Base-by-base conservation (phyloP, 129 eudicot genomes). In the Pseudognaphalium luteoalbum region DNA sequence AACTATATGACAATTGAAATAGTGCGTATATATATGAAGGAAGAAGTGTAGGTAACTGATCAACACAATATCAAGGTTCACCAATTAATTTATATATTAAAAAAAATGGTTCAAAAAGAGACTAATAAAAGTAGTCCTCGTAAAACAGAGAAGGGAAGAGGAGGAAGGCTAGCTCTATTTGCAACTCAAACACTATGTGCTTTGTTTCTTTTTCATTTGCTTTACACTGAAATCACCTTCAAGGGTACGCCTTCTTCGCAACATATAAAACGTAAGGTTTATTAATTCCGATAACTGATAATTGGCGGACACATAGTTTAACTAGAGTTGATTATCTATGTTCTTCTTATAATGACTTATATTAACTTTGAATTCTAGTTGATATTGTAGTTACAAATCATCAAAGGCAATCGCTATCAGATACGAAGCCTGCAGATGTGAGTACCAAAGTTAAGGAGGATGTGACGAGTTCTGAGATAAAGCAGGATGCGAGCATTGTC, bases 101-200 rank as follows among this genome's bases (percentile, higher is more conserved):
- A 47, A 64, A 19, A 79, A 22, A 80, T 80, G 83, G 80, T 66
- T 59, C 64, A 74, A 67, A 80, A 74, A 58, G 80, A 74, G 51
- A 29, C 21, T 39, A 72, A 21, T 39, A 72, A 21, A 8, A 57
- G 11, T 16, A 42, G 61, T 5, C 6, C 35, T 71, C 63, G 77
- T 32, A 70, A 59, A 75, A 29, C 51, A 30, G 79, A 64, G 21
- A 76, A 57, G 32, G 77, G 82, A 44, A 78, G 63, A 71, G 34
- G 82, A 74, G 56, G 83, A 74, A 74, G 76, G 58, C 52, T 80
- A 9, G 65, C 42, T 74, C 33, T 80, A 19, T 67, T 66, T 66
- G 80, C 80, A 74, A 80, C 75, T 80, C 83, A 80, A 74, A 60
- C 72, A 58, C 83, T 80, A 42, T 74, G 80, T 80, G 75, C 64